Evolutionary conservation across 176 grass and related monocot genomes (phyloP), one percentile per base, ranked within the genome.

Genomic region (Hyparrhenia diplandra): DNA sequence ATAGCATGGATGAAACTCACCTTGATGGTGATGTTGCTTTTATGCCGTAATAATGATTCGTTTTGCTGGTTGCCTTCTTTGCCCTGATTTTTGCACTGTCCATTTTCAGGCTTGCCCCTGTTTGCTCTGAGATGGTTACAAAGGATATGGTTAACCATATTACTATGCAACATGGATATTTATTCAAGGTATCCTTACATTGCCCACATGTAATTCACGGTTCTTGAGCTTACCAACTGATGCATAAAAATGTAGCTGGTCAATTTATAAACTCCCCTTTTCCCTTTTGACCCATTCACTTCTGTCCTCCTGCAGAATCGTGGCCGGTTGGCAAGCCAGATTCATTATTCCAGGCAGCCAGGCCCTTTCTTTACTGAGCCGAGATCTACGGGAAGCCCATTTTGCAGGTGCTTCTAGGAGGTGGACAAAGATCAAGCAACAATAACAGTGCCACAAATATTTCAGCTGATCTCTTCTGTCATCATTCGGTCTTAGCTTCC

Each of bases 131-230:
- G 73, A 95, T 93, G 93, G 79, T 93, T 71, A 86, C 85, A n/a
- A 95, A 84, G 91, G 93, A 99, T 65, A 99, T 99, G 93, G 84
- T 95, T 61, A 95, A 85, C 72, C 96, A 99, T 91, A 87, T 99
- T 37, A 95, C 90, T 8, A 42, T 85, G 80, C 96, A 95, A 83
- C 96, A 99, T 86, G 92, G 96, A 6, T 90, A 95, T 82, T 77
- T 98, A 54, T 98, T 95, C 42, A 98, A 91, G 88, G 90, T 98
- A 93, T 54, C 13, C n/a, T 74, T 46, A 41, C 24, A 45, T 6
- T 21, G 8, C 5, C 12, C 17, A 13, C 42, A 47, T 35, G 3
- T 23, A 41, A 40, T 41, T 5, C 69, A 42, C 59, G 35, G 30
- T 34, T 36, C 29, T 79, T 13, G 2, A 67, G 13, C 16, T 36